Percentiles rank a stretch among this genome's conserved stretches.
phyloP scores from a whole-genome alignment of 257 asterid genomes.

The Gynochthodes officinalis region DNA sequence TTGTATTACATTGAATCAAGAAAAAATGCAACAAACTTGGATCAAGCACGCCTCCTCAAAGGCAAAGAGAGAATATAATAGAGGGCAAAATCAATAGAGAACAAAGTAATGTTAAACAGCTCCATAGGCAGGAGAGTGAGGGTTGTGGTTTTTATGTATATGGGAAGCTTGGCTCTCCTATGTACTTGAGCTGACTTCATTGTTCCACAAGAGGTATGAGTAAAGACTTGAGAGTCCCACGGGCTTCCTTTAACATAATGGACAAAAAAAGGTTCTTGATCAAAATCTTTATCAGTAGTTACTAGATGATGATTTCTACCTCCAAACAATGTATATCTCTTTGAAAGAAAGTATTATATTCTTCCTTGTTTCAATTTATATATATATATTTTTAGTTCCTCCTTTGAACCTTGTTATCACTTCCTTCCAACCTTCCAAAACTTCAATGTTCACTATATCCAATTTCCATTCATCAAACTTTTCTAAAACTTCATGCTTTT shows the following conservation, averaged over 20 bases:
- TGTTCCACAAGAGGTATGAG: slow-evolving; percentile 25
- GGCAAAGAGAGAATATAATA: slow-evolving; percentile 54
- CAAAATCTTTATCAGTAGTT: slow-evolving; percentile 32
- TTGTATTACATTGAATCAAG: no score
- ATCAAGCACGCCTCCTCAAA: slow-evolving; percentile 51
- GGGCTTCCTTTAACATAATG: slow-evolving; percentile 28
- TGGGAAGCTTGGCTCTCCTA: slow-evolving; percentile 34
- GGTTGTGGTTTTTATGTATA: slow-evolving; percentile 59
- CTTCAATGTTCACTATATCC: no score
- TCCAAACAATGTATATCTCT: slow-evolving; percentile 24
- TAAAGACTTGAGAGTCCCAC: slow-evolving; percentile 39
- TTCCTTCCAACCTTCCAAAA: no score
- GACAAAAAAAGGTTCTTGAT: slow-evolving; percentile 46
- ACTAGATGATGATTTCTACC: slow-evolving; percentile 43
- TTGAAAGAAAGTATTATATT: slow-evolving; percentile 20
- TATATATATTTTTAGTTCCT: no score
- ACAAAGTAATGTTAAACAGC: slow-evolving; percentile 55
- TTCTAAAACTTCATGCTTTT: no score
- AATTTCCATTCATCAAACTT: no score
- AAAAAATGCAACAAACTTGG: no score
- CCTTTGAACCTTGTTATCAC: no score
- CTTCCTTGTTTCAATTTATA: no score
- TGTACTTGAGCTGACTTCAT: slow-evolving; percentile 36
- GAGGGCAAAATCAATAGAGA: slow-evolving; percentile 62
- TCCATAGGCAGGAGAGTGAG: slow-evolving; percentile 70